Evolutionary conservation across 169 alveolate genomes (phyloP), one percentile per base, ranked within the genome.

Genomic region (Perkinsus chesapeaki): DNA sequence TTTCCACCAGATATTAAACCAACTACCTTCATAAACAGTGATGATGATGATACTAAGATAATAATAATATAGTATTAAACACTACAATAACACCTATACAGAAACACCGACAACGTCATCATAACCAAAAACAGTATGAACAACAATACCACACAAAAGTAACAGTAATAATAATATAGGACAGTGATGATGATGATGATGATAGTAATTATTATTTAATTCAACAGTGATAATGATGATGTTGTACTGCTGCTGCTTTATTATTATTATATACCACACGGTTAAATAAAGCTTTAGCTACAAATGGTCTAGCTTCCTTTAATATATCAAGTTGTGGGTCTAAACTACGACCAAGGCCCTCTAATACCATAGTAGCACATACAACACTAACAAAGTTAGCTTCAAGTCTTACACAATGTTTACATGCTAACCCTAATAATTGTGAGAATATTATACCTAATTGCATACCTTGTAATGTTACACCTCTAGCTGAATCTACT

Each of bases 1-100:
- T 97, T 97, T 31, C 98, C 98, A 34, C 98, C 98, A 60, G 98
- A 96, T 48, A 97, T 93, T 73, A 97, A 95, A 20, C 97, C 98
- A 92, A 97, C 96, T n/a, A 97, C 94, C 73, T 96, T 95, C 97
- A 95, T 95, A 39, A 93, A 73, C 92, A 73, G 37, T n/a, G 39
- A 73, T 38, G 23, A n/a, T 27, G 16, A 82, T 0, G 47, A 73
- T 91, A 92, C 36, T 38, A 39, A 39, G 82, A 60, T 16, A 23
- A 1, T 5, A 23, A 16, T 5, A 7, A 60, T 60, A 60, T 37
- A 92, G n/a, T n/a, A n/a, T n/a, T n/a, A n/a, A n/a, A n/a, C n/a
- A n/a, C n/a, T n/a, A n/a, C n/a, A n/a, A n/a, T n/a, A n/a, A n/a
- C n/a, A n/a, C n/a, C n/a, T n/a, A n/a, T n/a, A n/a, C n/a, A n/a